Percentiles rank a stretch among this genome's conserved stretches.
These are phyloP conservation scores for Diaporthe vaccinii DNA, from an alignment of 2,329 filamentous ascomycete genomes.

Conservation along the genomic window DNA sequence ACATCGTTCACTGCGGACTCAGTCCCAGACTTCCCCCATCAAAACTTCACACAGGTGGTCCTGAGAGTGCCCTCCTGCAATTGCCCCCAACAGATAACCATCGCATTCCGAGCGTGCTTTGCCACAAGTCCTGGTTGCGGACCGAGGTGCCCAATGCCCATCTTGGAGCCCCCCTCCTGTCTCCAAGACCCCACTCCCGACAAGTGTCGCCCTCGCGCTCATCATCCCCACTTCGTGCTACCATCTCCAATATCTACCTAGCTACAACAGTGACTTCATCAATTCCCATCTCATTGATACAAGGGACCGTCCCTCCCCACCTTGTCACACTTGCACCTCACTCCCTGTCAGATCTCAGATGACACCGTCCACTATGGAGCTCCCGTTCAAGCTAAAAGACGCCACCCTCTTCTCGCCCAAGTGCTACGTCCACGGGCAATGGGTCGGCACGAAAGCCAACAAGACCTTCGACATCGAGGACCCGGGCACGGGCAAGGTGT, in stretches of 20 bases:
- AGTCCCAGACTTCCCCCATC: neutral
- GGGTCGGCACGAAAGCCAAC: conserved; percentile 59
- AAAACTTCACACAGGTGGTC: neutral
- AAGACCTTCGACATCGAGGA: conserved; percentile 66
- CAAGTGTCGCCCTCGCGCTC: neutral
- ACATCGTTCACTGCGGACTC: neutral
- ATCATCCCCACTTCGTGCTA: conserved; percentile 11
- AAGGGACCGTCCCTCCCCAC: neutral
- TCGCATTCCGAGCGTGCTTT: neutral
- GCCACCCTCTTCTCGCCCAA: conserved; percentile 62
- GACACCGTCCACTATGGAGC: conserved; percentile 36
- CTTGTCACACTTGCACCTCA: neutral
- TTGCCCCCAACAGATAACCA: no score
- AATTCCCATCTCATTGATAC: neutral
- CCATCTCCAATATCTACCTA: neutral
- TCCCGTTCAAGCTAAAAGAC: conserved; percentile 61
- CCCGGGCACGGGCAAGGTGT: conserved; percentile 63
- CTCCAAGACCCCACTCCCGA: conserved; percentile 27
- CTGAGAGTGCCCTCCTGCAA: neutral
- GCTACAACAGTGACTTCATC: neutral
- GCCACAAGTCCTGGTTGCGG: conserved; percentile 5
- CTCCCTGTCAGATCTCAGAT: neutral
- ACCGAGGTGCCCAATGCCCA: conserved; percentile 1
- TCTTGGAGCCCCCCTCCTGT: neutral
- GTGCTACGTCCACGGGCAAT: conserved; percentile 64